These are phyloP conservation scores for Ceriops decandra DNA, from an alignment of 345 rosid genomes.

Conservation along the genomic window DNA sequence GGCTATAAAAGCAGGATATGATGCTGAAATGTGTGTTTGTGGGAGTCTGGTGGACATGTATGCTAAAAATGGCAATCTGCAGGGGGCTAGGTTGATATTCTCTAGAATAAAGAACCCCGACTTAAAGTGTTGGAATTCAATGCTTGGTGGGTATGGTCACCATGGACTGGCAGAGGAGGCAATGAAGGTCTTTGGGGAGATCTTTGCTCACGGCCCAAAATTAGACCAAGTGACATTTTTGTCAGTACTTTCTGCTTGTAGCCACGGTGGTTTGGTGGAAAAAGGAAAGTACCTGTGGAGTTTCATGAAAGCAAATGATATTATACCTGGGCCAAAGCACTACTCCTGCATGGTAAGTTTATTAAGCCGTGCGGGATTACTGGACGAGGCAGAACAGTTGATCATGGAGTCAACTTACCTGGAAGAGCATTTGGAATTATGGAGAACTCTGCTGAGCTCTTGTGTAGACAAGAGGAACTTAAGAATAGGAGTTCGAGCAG, in stretches of 20 bases:
- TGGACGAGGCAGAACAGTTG: conserved; percentile 56
- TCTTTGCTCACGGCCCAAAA: conserved; percentile 32
- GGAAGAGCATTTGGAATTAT: conserved; percentile 46
- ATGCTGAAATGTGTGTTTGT: conserved; percentile 47
- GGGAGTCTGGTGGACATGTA: conserved; percentile 85
- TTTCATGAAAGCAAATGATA: neutral
- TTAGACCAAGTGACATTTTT: conserved; percentile 78
- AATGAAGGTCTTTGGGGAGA: conserved; percentile 38
- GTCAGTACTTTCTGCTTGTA: conserved; percentile 71
- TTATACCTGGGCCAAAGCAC: conserved; percentile 59
- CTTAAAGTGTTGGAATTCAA: conserved; percentile 83
- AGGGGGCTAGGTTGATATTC: conserved; percentile 53
- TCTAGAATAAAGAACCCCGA: conserved; percentile 47
- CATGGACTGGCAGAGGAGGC: conserved; percentile 73
- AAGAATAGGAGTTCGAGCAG: conserved; percentile 53
- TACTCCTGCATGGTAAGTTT: conserved; percentile 57
- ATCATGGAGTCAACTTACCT: conserved; percentile 38
- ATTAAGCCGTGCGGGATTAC: conserved; percentile 12
- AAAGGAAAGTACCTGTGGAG: conserved; percentile 65
- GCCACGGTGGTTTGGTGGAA: conserved; percentile 26
- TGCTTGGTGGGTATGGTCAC: conserved; percentile 72
- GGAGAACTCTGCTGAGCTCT: conserved; percentile 79
- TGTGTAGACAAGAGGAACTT: conserved; percentile 55
- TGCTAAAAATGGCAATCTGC: conserved; percentile 60
- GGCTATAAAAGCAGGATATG: conserved; percentile 53